Evolutionary conservation across 2,329 filamentous ascomycete species (phyloP), one percentile per base, ranked within the genome.

Genomic region (Tetracladium maxilliforme): DNA sequence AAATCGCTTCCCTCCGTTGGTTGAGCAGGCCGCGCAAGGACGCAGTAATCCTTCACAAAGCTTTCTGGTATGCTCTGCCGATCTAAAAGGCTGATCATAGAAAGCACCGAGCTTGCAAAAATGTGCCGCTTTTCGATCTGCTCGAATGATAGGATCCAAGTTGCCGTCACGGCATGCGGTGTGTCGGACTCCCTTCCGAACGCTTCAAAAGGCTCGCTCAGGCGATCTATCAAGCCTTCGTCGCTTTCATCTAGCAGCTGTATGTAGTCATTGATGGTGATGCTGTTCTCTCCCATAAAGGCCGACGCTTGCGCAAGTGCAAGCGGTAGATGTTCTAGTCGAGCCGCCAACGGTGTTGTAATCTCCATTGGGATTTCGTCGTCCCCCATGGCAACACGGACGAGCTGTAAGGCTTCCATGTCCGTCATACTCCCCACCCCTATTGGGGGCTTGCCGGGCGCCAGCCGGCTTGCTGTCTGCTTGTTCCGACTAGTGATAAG

Each of bases 201-300:
- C 7, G 13, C 22, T 14, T 16, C 27, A 4, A 21, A 10, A 21
- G 16, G 18, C 10, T 21, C 10, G 13, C 16, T 20, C 22, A 28
- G 21, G 7, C 28, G 26, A 12, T 28, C 15, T 14, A 16, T 8
- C 7, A 13, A 12, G 13, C 14, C 10, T 6, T 25, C 5, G 7
- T 31, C 22, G 22, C 18, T 31, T 9, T 28, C 22, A 10, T 6
- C 10, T 12, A 29, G 23, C 7, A 23, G 11, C 7, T 16, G 16
- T 10, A 30, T 13, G 19, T 28, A 30, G 8, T 10, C 16, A 14
- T 17, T 10, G 12, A 30, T 18, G 11, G 12, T 24, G 14, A 30
- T 19, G 6, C 13, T n/a, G 16, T 22, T 18, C 14, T 32, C 23
- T 19, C 11, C 21, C 13, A 54, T 48, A 21, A 25, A 33, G 22